Percentiles rank a stretch among this genome's conserved stretches.
Conservation (phyloP, 2,329 filamentous ascomycete species). For the Stagonosporopsis rhizophila region DNA sequence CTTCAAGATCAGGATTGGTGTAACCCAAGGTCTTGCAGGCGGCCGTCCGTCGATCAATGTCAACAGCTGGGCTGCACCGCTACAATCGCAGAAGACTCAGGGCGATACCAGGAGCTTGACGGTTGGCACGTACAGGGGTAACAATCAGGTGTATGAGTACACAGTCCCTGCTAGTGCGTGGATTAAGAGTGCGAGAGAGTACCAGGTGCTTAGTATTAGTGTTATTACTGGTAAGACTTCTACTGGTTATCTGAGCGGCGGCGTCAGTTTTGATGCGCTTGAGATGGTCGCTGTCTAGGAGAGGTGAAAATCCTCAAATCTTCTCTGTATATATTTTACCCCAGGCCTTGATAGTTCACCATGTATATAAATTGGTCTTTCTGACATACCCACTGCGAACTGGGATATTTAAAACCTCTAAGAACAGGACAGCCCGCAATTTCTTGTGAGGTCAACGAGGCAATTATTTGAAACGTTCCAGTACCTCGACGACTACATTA, state of each 20-base stretch:
- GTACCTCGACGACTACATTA: too few relatives aligned
- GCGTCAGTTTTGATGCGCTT: slow-evolving; percentile 30
- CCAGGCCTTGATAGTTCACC: not conserved
- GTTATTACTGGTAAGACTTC: slow-evolving; percentile 31
- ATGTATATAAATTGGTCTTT: not conserved
- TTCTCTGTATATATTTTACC: not conserved
- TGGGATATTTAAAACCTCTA: too few relatives aligned
- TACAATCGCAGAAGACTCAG: slow-evolving; percentile 27
- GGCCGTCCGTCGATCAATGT: slow-evolving; percentile 27
- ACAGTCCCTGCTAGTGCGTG: slow-evolving; percentile 33
- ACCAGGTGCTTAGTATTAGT: slow-evolving; percentile 29
- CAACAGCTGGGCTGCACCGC: slow-evolving; percentile 25
- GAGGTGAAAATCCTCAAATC: not conserved
- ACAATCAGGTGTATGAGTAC: slow-evolving; percentile 34
- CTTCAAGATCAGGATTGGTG: slow-evolving; percentile 32
- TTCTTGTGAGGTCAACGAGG: too few relatives aligned
- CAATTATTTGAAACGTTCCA: too few relatives aligned
- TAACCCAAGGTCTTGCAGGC: slow-evolving; percentile 29
- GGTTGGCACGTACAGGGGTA: slow-evolving; percentile 34
- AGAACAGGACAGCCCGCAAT: too few relatives aligned
- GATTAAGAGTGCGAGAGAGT: slow-evolving; percentile 26
- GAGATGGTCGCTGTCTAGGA: slow-evolving; percentile 22
- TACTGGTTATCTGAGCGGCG: slow-evolving; percentile 31
- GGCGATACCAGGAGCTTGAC: slow-evolving; percentile 30
- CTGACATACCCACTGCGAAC: too few relatives aligned